phyloP scores from a whole-genome alignment of 495 filamentous ascomycete species.

The Neurospora sp. region DNA sequence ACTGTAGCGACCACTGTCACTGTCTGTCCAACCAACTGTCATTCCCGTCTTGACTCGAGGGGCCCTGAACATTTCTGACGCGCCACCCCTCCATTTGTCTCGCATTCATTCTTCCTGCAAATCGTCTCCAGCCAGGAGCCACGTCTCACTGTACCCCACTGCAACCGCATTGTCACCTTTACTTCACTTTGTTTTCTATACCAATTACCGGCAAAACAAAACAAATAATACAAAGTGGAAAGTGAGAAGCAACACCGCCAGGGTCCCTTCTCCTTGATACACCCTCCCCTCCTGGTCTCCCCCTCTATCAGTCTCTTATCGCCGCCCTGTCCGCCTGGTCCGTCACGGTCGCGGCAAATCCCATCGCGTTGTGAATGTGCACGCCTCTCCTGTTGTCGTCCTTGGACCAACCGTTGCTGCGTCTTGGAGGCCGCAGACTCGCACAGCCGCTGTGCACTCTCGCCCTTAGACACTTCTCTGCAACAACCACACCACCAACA shows the following conservation, averaged over 20 bases:
- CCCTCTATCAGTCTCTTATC: neutral
- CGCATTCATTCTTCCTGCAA: neutral
- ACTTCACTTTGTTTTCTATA: neutral
- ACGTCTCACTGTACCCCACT: neutral
- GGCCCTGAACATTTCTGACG: neutral
- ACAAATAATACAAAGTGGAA: neutral
- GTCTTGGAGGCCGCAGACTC: constrained; percentile 1
- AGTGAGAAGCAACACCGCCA: neutral
- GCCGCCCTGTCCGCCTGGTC: neutral
- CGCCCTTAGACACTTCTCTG: neutral
- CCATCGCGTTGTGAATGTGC: constrained; percentile 4
- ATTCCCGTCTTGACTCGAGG: neutral
- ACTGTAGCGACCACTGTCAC: neutral
- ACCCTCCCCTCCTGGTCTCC: neutral
- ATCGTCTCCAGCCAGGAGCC: neutral
- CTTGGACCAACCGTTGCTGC: neutral
- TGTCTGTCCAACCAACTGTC: neutral
- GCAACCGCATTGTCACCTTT: constrained; percentile 1
- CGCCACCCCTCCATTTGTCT: neutral
- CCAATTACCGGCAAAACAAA: neutral
- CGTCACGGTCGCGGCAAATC: neutral
- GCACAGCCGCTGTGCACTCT: constrained; percentile 2
- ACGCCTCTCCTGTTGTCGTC: constrained; percentile 1
- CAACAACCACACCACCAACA: neutral
- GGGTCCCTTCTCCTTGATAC: neutral